Conservation (phyloP, 495 filamentous ascomycete genomes). For the Penicillium macrosclerotiorum region DNA sequence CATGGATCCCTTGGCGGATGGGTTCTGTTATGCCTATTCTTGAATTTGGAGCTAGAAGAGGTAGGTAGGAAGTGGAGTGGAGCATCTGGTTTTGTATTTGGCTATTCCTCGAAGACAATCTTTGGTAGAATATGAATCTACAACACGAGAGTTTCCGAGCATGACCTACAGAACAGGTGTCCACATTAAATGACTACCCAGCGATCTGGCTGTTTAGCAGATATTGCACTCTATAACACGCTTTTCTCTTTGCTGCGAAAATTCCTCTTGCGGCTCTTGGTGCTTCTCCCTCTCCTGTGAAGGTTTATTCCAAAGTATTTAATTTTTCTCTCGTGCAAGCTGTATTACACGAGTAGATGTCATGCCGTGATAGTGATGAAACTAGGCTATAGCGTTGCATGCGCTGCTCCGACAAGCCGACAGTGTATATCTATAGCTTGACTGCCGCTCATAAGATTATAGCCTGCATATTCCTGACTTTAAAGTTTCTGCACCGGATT, state of each 20-base stretch:
- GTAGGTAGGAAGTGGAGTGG: not conserved
- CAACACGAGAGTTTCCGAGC: not conserved
- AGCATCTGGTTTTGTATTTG: too few relatives aligned
- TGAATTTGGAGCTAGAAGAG: too few relatives aligned
- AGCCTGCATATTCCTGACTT: conserved; percentile 1
- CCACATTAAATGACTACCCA: not conserved
- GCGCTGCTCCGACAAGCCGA: not conserved
- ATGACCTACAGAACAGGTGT: not conserved
- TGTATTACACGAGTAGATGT: not conserved
- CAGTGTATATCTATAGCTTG: conserved; percentile 1
- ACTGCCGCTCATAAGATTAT: not conserved
- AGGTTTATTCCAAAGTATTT: conserved; percentile 10
- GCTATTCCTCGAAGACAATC: too few relatives aligned
- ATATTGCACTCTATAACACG: conserved; percentile 1
- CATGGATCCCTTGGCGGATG: conserved; percentile 18
- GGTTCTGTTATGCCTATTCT: conserved; percentile 25
- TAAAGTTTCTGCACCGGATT: conserved; percentile 8
- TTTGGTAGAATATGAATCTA: too few relatives aligned
- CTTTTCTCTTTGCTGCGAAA: conserved; percentile 2
- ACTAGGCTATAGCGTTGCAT: conserved; percentile 3
- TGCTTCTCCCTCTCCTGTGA: conserved; percentile 8
- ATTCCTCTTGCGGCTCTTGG: conserved; percentile 3
- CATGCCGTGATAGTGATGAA: not conserved
- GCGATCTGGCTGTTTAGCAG: conserved; percentile 2
- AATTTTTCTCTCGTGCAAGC: conserved; percentile 4